These are phyloP conservation scores for Chalaropsis ovoidea DNA, from an alignment of 2,329 filamentous ascomycete genomes.

Conservation along the genomic window DNA sequence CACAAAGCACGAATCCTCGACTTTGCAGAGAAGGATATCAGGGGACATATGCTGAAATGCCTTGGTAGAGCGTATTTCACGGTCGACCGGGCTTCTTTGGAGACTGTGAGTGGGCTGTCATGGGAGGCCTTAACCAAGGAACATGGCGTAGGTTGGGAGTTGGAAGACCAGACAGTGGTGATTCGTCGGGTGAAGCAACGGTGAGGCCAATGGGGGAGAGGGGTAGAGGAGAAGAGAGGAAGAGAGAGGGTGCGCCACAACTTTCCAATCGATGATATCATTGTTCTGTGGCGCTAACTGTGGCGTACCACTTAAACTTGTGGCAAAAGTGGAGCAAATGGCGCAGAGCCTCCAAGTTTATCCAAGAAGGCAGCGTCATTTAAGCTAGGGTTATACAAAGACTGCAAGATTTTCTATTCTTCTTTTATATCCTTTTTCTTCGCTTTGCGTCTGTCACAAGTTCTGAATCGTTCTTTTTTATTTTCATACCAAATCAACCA, in stretches of 20 bases:
- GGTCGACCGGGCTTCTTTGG: constrained; percentile 58
- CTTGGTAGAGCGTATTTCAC: constrained; percentile 71
- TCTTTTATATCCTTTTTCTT: constrained; percentile 4
- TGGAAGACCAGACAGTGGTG: constrained; percentile 61
- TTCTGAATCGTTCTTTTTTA: not conserved
- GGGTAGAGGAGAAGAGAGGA: too few species aligned
- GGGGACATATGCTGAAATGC: constrained; percentile 72
- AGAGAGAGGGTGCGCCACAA: not conserved
- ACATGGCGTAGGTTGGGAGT: constrained; percentile 75
- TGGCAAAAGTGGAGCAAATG: not conserved
- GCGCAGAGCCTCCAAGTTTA: not conserved
- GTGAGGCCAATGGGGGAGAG: too few species aligned
- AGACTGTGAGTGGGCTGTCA: constrained; percentile 54
- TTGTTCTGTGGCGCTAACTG: not conserved
- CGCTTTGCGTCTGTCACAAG: not conserved
- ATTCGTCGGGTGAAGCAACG: constrained; percentile 50
- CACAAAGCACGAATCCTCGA: constrained; percentile 71
- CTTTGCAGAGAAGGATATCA: constrained; percentile 65
- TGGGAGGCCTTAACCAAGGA: constrained; percentile 62
- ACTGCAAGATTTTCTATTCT: constrained; percentile 12
- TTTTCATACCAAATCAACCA: constrained; percentile 29
- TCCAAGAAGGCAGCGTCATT: not conserved
- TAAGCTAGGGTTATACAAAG: constrained; percentile 17
- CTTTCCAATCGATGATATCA: not conserved
- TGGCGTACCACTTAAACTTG: not conserved